phyloP scores from a whole-genome alignment of 2,329 filamentous ascomycete species.

The Fusarium dimerum region DNA sequence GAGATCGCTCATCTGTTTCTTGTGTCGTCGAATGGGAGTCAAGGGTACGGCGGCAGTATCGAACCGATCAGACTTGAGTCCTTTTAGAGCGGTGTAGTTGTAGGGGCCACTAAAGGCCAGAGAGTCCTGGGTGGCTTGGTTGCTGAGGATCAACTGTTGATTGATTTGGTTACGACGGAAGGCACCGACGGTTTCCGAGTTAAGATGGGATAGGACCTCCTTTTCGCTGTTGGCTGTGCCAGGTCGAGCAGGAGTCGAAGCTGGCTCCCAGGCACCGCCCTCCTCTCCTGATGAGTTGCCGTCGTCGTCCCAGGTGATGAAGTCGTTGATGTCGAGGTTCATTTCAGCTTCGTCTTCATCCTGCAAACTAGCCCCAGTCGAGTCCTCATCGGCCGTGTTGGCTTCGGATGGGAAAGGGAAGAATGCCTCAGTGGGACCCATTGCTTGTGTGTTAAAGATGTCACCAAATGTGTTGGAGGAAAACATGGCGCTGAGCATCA shows the following conservation, averaged over 20 bases:
- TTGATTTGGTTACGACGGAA: conserved; percentile 72
- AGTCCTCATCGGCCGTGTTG: conserved; percentile 53
- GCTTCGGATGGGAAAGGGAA: conserved; percentile 68
- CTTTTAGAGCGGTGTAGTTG: conserved; percentile 60
- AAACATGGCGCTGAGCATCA: conserved; percentile 78
- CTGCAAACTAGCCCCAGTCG: conserved; percentile 34
- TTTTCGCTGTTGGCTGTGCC: conserved; percentile 50
- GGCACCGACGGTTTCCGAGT: conserved; percentile 69
- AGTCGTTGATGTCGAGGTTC: conserved; percentile 68
- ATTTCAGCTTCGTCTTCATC: conserved; percentile 67
- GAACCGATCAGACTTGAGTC: conserved; percentile 66
- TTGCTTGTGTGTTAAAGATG: conserved; percentile 63
- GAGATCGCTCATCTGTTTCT: conserved; percentile 46
- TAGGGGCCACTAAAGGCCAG: conserved; percentile 63
- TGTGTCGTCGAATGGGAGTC: conserved; percentile 64
- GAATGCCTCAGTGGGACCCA: conserved; percentile 75
- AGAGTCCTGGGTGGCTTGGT: conserved; percentile 62
- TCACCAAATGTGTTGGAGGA: conserved; percentile 57
- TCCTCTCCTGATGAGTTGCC: conserved; percentile 60
- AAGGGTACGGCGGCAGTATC: conserved; percentile 67
- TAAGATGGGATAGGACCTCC: conserved; percentile 59
- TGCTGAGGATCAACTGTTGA: conserved; percentile 60
- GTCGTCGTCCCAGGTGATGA: conserved; percentile 66
- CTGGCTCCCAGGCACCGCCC: conserved; percentile 50
- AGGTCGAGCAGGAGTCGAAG: conserved; percentile 53